phyloP scores from a whole-genome alignment of 2,329 filamentous ascomycete genomes.

The Raffaelea albimanens region DNA sequence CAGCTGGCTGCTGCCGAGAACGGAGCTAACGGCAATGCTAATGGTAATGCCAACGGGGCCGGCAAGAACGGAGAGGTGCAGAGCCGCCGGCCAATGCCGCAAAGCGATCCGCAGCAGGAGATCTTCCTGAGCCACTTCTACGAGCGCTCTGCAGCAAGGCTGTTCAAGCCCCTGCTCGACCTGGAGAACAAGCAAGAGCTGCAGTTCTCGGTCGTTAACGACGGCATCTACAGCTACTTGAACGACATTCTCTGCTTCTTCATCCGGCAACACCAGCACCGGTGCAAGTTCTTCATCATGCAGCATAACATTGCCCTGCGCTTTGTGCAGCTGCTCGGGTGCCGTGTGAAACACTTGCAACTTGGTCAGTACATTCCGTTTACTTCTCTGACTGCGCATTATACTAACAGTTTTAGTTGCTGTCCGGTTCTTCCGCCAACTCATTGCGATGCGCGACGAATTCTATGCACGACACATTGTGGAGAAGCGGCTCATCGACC shows the following conservation, averaged over 20 bases:
- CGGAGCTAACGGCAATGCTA: slow-evolving; percentile 26
- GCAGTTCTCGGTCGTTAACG: slow-evolving; percentile 70
- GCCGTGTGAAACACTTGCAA: slow-evolving; percentile 84
- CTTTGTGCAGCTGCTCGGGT: slow-evolving; percentile 72
- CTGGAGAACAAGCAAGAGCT: slow-evolving; percentile 62
- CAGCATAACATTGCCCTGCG: slow-evolving; percentile 68
- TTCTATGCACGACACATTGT: slow-evolving; percentile 83
- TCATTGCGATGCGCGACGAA: slow-evolving; percentile 78
- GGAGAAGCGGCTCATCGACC: slow-evolving; percentile 70
- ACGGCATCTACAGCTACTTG: slow-evolving; percentile 82
- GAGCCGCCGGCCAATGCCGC: slow-evolving; percentile 41
- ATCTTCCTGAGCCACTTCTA: slow-evolving; percentile 84
- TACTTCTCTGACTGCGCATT: too few relatives aligned
- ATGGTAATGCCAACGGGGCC: slow-evolving; percentile 25
- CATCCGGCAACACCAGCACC: slow-evolving; percentile 75
- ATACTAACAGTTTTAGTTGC: slow-evolving; percentile 50
- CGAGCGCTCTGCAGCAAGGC: slow-evolving; percentile 70
- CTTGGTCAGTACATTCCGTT: slow-evolving; percentile 52
- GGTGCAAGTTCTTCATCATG: slow-evolving; percentile 82
- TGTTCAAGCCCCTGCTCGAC: slow-evolving; percentile 80
- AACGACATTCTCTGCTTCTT: slow-evolving; percentile 94
- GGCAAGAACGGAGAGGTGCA: slow-evolving; percentile 47
- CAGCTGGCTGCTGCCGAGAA: slow-evolving; percentile 21
- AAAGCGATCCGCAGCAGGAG: slow-evolving; percentile 65
- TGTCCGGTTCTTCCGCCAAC: slow-evolving; percentile 85